Percentiles rank a stretch among this genome's conserved stretches.
Evolutionary conservation across 1,139 yeast species (phyloP).

Genomic region (Geotrichum candidum): DNA sequence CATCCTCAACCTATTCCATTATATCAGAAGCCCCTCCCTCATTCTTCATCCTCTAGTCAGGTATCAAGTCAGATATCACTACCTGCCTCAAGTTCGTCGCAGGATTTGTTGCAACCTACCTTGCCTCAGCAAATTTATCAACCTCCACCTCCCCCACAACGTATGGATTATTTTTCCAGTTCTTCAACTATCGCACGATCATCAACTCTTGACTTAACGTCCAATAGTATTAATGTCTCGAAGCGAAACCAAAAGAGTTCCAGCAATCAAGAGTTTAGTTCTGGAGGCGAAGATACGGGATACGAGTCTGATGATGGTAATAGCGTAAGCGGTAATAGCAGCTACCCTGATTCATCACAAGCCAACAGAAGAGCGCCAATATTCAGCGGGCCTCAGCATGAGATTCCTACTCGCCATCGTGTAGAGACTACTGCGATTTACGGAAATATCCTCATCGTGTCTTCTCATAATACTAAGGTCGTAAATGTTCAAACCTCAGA

Average conservation of each 20-base stretch:
- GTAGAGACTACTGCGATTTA: conserved; percentile 25
- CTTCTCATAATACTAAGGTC: conserved; percentile 27
- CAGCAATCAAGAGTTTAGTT: conserved; percentile 3
- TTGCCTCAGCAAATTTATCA: conserved; percentile 6
- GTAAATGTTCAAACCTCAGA: conserved; percentile 28
- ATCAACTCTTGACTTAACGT: conserved; percentile 5
- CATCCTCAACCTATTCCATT: conserved; percentile 1
- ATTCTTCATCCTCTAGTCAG: neutral
- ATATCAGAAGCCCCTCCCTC: neutral
- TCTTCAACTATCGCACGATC: neutral
- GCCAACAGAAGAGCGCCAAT: conserved; percentile 35
- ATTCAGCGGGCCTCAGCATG: conserved; percentile 29
- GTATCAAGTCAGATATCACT: neutral
- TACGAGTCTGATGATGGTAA: conserved; percentile 21
- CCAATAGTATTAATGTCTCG: neutral
- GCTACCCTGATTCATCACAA: conserved; percentile 35
- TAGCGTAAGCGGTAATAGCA: conserved; percentile 11
- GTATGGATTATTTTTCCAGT: conserved; percentile 11
- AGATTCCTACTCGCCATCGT: conserved; percentile 28
- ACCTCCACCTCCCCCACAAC: conserved; percentile 18
- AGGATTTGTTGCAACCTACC: neutral
- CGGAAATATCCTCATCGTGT: conserved; percentile 28
- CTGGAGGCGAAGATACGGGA: conserved; percentile 13
- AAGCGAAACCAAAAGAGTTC: neutral
- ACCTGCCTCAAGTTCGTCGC: neutral